A percentile compares a stretch with the other conserved stretches of the same genome.
Evolutionary conservation across 2,329 filamentous ascomycete species (phyloP).

Genomic region (Boeremia lycopersici): DNA sequence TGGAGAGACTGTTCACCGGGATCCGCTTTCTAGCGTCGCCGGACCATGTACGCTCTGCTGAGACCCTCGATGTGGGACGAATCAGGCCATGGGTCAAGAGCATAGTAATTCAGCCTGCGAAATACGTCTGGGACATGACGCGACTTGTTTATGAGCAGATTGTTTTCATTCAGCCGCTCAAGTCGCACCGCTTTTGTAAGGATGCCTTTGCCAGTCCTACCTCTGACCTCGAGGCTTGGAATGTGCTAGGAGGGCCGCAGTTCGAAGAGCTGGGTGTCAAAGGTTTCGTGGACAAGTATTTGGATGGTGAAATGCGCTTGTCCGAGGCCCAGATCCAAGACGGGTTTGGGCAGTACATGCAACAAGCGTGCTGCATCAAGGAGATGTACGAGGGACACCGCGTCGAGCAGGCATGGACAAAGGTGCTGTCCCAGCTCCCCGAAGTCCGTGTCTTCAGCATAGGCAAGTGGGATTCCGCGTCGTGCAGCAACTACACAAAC

Average conservation of each 20-base stretch:
- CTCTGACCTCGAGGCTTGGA: no score
- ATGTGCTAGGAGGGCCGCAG: no score
- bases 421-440: neutral
- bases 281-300: no score
- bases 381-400: neutral
- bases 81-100: neutral
- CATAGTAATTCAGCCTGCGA: neutral
- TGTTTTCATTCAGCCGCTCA: neutral
- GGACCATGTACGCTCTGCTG: neutral
- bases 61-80: neutral
- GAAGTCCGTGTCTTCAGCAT: neutral
- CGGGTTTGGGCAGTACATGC: neutral
- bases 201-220: no score
- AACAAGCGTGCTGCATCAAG: neutral
- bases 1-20: neutral
- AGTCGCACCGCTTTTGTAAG: no score
- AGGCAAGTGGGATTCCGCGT: neutral
- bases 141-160: neutral
- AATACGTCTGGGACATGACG: constrained; percentile 3
- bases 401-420: neutral
- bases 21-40: neutral
- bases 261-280: no score
- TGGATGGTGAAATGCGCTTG: no score
- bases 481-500: no score
- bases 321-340: neutral